Evolutionary conservation across 1,284 basidiomycete species (phyloP).

Genomic region (Sanguinoderma infundibulare): DNA sequence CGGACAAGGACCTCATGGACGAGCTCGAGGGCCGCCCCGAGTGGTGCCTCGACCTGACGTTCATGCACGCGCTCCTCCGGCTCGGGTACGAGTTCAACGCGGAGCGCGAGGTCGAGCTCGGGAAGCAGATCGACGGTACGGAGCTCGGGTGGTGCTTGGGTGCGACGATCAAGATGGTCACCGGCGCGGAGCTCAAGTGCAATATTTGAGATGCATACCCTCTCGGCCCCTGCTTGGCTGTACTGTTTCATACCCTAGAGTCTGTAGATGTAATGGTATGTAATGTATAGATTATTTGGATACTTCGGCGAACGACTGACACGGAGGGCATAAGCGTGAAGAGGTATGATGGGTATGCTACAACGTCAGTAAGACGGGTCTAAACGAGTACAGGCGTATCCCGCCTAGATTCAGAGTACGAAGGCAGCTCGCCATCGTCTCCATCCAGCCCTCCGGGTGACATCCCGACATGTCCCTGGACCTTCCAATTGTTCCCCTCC

Average conservation of each 20-base stretch:
- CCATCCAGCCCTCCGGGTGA: slow-evolving; percentile 22
- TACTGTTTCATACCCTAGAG: slow-evolving; percentile 5
- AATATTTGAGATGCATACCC: slow-evolving; percentile 35
- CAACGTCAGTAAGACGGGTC: neutral
- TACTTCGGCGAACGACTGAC: neutral
- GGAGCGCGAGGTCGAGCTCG: slow-evolving; percentile 72
- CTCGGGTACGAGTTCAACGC: slow-evolving; percentile 85
- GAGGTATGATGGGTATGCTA: neutral
- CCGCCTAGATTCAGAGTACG: slow-evolving; percentile 26
- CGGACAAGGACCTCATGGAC: slow-evolving; percentile 58
- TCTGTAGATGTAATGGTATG: slow-evolving; percentile 10
- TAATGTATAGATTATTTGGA: slow-evolving; percentile 8
- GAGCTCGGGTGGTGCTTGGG: slow-evolving; percentile 97
- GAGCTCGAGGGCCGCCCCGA: slow-evolving; percentile 89
- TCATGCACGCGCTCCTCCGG: slow-evolving; percentile 88
- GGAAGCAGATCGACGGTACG: slow-evolving; percentile 89
- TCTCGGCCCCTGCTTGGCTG: slow-evolving; percentile 8
- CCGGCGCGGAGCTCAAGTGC: slow-evolving; percentile 59
- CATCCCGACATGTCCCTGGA: slow-evolving; percentile 58
- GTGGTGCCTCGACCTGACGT: slow-evolving; percentile 95
- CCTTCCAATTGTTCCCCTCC: slow-evolving; percentile 65
- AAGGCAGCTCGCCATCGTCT: slow-evolving; percentile 37
- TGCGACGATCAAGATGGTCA: slow-evolving; percentile 77
- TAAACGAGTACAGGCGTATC: neutral
- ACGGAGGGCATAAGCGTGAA: neutral